Evolutionary conservation across 768 basidiomycete species (phyloP).

Genomic region (Mycena kentingensis): DNA sequence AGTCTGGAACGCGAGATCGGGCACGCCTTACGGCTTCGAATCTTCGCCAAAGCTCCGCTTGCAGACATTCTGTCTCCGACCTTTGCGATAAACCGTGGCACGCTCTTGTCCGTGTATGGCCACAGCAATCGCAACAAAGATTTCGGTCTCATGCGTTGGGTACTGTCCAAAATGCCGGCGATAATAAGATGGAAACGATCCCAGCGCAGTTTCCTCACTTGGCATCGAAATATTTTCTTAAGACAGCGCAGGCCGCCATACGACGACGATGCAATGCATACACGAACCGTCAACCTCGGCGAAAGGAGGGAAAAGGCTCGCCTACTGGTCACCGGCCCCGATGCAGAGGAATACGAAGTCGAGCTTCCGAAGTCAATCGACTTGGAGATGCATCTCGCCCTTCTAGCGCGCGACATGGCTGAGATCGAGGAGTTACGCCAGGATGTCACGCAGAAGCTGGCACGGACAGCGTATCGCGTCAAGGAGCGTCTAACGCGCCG

Average conservation of each 20-base stretch:
- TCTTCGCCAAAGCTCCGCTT: slow-evolving; percentile 26
- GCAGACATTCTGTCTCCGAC: slow-evolving; percentile 48
- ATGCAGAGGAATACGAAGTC: background rate
- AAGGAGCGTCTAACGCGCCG: slow-evolving; percentile 82
- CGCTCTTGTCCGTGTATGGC: slow-evolving; percentile 60
- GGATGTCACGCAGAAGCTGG: slow-evolving; percentile 44
- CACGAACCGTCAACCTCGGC: slow-evolving; percentile 25
- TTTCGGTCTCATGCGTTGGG: slow-evolving; percentile 61
- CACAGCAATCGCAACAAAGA: slow-evolving; percentile 61
- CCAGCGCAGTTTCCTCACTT: slow-evolving; percentile 46
- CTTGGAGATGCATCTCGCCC: slow-evolving; percentile 53
- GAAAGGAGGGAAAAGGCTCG: no score
- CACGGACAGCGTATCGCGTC: slow-evolving; percentile 58
- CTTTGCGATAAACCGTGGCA: slow-evolving; percentile 55
- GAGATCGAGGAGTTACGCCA: slow-evolving; percentile 49
- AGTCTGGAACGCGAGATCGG: slow-evolving; percentile 42
- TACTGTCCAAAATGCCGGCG: slow-evolving; percentile 46
- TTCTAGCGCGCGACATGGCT: slow-evolving; percentile 56
- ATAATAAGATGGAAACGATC: slow-evolving; percentile 51
- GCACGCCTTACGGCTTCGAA: slow-evolving; percentile 33
- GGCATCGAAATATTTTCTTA: slow-evolving; percentile 29
- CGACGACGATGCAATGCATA: no score
- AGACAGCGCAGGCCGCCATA: slow-evolving; percentile 24
- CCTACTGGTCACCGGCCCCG: no score
- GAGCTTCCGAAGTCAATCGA: slow-evolving; percentile 45